Evolutionary conservation across 129 eudicot species (phyloP), one percentile per base, ranked within the genome.

Genomic region (Logfia minima): DNA sequence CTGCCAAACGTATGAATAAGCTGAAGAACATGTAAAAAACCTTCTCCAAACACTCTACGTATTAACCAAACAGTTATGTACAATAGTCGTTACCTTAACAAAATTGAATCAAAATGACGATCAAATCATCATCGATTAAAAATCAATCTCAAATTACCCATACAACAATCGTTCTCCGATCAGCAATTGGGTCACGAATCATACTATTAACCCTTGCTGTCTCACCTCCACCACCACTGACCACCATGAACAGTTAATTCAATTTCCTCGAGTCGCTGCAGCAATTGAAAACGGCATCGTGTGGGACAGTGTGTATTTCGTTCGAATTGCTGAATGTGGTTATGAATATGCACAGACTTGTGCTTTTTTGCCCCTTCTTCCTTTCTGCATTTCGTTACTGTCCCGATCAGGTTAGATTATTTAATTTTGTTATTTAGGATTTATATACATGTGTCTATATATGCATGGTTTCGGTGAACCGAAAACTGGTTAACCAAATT

Each of bases 291-390:
- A 74, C 22, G 85, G 89, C 61, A 71, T 94, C 70, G 97, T 94
- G 1, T 93, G 98, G 98, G 98, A 93, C 77, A 82, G 91, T 59
- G 98, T 93, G 4, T 93, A 90, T 78, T 93, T 86, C 63, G 80
- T 84, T 28, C 88, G 96, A 32, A 84, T 84, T 18, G 96, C 98
- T 1, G 75, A 89, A 51, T 93, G 97, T 23, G 98, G 98, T 8
- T 94, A 94, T 75, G 98, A 94, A 61, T 91, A 94, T 74, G 98
- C 91, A 65, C 98, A 94, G 84, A 26, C 88, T 58, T 91, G 89
- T 62, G 98, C 98, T 64, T 94, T 94, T 81, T 80, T 91, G 72
- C 97, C 98, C 4, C 79, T 91, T 7, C 84, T 89, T 58, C 98
- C 97, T 7, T 58, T 89, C 21, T 84, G 84, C 82, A 86, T 91